These are phyloP conservation scores for Nyctanthes arbortristis DNA, from an alignment of 257 asterid species.

Conservation along the genomic window DNA sequence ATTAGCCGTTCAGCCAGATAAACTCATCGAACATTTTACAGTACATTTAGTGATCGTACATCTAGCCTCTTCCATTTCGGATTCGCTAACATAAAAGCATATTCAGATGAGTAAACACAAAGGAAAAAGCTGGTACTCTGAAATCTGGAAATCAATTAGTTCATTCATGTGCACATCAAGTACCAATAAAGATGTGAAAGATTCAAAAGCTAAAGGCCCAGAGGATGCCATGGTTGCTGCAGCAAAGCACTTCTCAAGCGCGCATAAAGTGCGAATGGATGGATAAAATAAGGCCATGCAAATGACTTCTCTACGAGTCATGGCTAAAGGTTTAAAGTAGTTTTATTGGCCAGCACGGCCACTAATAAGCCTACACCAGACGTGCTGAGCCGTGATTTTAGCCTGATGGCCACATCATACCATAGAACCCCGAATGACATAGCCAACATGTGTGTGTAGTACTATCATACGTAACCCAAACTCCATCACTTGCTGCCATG, in stretches of 20 bases:
- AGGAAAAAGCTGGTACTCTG: background rate
- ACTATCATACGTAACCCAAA: background rate
- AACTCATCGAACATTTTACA: background rate
- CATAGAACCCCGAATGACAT: no score
- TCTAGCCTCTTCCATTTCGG: background rate
- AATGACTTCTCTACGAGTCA: no score
- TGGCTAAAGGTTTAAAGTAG: background rate
- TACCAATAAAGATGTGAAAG: background rate
- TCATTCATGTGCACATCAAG: background rate
- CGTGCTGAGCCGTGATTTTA: no score
- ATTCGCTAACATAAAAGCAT: background rate
- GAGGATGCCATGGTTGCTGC: background rate
- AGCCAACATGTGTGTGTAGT: background rate
- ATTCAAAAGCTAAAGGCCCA: background rate
- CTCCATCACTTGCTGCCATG: background rate
- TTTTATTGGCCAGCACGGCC: background rate
- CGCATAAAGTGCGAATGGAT: background rate
- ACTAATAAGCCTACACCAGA: background rate
- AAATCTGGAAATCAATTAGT: background rate
- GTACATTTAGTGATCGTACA: no score
- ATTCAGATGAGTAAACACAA: slow-evolving; percentile 8
- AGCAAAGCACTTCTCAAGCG: slow-evolving; percentile 2
- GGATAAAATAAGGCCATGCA: no score
- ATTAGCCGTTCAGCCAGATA: background rate
- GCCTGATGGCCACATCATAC: background rate